Evolutionary conservation across 352 stramenopile genomes (phyloP).

Genomic region (Pythium plurisporium): DNA sequence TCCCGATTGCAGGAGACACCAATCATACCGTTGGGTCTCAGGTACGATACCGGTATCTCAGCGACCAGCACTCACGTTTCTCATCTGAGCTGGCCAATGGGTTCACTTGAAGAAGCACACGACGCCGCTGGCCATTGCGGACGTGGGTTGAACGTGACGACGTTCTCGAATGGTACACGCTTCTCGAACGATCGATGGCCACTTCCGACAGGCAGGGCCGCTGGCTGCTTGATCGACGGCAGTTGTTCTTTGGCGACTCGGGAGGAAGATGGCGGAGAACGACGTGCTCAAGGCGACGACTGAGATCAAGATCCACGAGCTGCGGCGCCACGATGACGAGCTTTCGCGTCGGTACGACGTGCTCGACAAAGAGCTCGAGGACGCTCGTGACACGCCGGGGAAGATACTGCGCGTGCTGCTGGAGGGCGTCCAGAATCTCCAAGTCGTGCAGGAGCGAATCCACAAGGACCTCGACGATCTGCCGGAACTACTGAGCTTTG

Average conservation of each 20-base stretch:
- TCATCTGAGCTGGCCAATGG: no score
- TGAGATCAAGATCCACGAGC: slow-evolving; percentile 44
- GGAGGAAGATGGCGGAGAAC: slow-evolving; percentile 5
- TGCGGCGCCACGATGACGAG: slow-evolving; percentile 41
- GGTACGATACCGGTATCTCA: slow-evolving; percentile 10
- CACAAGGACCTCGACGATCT: slow-evolving; percentile 31
- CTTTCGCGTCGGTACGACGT: slow-evolving; percentile 33
- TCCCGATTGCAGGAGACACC: no score
- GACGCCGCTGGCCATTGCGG: no score
- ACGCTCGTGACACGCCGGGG: background rate
- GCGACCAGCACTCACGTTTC: slow-evolving; percentile 12
- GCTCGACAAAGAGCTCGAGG: slow-evolving; percentile 20
- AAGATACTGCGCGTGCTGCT: slow-evolving; percentile 29
- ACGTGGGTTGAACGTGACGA: background rate
- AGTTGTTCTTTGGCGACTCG: no score
- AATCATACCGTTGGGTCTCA: background rate
- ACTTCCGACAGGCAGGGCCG: no score
- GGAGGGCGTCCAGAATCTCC: slow-evolving; percentile 38
- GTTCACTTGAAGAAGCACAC: no score
- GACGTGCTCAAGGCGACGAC: slow-evolving; percentile 42
- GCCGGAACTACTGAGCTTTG: slow-evolving; percentile 33
- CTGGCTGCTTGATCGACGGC: no score
- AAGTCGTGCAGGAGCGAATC: slow-evolving; percentile 37
- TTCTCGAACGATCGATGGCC: background rate
- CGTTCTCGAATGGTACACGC: background rate